Evolutionary conservation across 2,329 filamentous ascomycete species (phyloP).

Genomic region (Dendryphion nanum): DNA sequence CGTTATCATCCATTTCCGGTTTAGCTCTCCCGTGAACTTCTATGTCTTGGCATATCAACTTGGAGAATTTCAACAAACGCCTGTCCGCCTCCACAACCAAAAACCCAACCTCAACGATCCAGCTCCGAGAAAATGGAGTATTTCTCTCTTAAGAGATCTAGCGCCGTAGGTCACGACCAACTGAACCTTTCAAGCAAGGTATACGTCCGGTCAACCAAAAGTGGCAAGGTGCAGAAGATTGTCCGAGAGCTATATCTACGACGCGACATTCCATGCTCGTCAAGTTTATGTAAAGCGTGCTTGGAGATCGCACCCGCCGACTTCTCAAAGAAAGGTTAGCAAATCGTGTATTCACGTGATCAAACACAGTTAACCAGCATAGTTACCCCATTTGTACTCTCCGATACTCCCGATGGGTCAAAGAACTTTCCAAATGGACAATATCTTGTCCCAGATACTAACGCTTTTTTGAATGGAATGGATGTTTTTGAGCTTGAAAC

Average conservation of each 20-base stretch:
- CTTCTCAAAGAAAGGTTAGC: conserved; percentile 71
- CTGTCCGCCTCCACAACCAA: conserved; percentile 8
- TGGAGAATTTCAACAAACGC: conserved; percentile 21
- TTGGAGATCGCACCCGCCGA: conserved; percentile 72
- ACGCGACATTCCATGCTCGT: conserved; percentile 96
- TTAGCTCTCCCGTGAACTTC: background rate
- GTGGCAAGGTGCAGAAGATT: conserved; percentile 97
- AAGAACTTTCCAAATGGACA: conserved; percentile 81
- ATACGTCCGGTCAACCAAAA: conserved; percentile 91
- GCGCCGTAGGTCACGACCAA: conserved; percentile 53
- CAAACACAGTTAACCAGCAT: conserved; percentile 15
- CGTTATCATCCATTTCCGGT: background rate
- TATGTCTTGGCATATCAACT: conserved; percentile 26
- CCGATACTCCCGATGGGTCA: conserved; percentile 81
- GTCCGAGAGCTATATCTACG: conserved; percentile 94
- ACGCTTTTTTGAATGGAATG: conserved; percentile 93
- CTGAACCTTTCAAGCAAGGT: conserved; percentile 90
- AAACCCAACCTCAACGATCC: conserved; percentile 1
- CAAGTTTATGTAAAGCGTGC: conserved; percentile 78
- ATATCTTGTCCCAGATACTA: conserved; percentile 94
- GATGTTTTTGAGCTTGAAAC: conserved; percentile 91
- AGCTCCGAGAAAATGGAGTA: conserved; percentile 27
- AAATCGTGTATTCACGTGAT: conserved; percentile 8
- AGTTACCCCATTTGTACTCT: conserved; percentile 84
- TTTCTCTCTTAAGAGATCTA: conserved; percentile 59